These are phyloP conservation scores for Drechmeria coniospora DNA, from an alignment of 2,329 filamentous ascomycete species.

Conservation along the genomic window DNA sequence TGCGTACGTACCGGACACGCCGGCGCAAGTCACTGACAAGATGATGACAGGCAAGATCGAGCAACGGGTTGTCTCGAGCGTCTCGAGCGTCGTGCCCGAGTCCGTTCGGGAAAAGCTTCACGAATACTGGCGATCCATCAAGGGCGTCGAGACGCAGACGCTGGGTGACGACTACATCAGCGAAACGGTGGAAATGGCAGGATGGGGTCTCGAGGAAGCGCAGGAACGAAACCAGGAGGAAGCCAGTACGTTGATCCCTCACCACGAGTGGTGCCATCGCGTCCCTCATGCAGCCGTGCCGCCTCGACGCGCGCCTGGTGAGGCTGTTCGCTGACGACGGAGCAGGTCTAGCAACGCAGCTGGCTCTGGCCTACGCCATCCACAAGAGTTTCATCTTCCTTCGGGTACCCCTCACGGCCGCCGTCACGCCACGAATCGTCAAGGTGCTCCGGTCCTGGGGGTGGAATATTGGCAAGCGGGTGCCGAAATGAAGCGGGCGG, in stretches of 20 bases:
- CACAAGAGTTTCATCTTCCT: constrained; percentile 98
- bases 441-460: constrained; percentile 77
- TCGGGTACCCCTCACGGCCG: constrained; percentile 81
- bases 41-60: constrained; percentile 40
- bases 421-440: constrained; percentile 87
- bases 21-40: constrained; percentile 1
- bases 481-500: constrained; percentile 7
- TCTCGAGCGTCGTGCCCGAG: constrained; percentile 44
- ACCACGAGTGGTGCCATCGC: too few species aligned
- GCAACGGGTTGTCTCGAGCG: constrained; percentile 46
- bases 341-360: constrained; percentile 56
- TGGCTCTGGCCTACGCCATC: constrained; percentile 87
- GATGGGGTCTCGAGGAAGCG: constrained; percentile 49
- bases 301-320: too few species aligned
- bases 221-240: constrained; percentile 44
- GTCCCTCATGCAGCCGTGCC: too few species aligned
- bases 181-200: constrained; percentile 33
- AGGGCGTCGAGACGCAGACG: constrained; percentile 26
- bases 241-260: constrained; percentile 71
- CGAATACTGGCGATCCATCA: constrained; percentile 32
- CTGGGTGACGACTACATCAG: constrained; percentile 27
- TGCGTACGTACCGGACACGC: constrained; percentile 15
- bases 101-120: constrained; percentile 37
- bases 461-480: constrained; percentile 79
- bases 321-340: constrained; percentile 13